Evolutionary conservation across 169 alveolate species (phyloP), one percentile per base, ranked within the genome.

Genomic region (Eimeria sp.): DNA sequence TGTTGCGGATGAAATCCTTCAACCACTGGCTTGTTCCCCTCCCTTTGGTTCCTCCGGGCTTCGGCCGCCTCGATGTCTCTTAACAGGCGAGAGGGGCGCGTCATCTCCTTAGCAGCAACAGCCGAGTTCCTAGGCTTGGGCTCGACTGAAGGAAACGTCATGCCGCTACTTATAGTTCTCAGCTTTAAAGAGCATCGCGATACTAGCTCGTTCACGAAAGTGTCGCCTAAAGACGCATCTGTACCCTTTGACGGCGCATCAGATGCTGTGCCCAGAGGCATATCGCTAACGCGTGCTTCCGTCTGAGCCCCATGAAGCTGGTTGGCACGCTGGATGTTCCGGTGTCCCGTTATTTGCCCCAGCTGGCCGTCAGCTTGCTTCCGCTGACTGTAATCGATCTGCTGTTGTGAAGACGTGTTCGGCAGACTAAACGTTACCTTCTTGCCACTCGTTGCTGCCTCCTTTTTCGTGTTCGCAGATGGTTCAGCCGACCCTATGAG

Each of bases 141-240:
- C 78, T 84, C 92, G 27, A 40, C 92, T 58, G 92, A 51, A 57
- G 57, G 25, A 63, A 84, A 25, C 76, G 30, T 61, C 58, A 30
- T 40, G 54, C 57, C 75, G n/a, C 78, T 54, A 40, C 40, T 84
- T 18, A 54, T n/a, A 40, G 78, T 61, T 18, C 54, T 57, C 61
- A 84, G 78, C 92, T 84, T 84, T 63, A 61, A 84, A 57, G 72
- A 84, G 61, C 92, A 84, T 40, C 92, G 92, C 5, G 72, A 58
- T 57, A 84, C 34, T 54, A 84, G 92, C 57, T 84, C 92, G 75
- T 61, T 84, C 45, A 84, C 92, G n/a, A 61, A 58, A 5, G 78
- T 34, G 57, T 57, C 92, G 45, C 78, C 75, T 54, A 20, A 57
- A 57, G 34, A 51, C 16, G 57, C 78, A 9, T 63, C 34, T 20